A percentile compares a stretch with the other conserved stretches of the same genome.
Conservation (phyloP, 768 basidiomycete genomes). For the Calocybe indica region DNA sequence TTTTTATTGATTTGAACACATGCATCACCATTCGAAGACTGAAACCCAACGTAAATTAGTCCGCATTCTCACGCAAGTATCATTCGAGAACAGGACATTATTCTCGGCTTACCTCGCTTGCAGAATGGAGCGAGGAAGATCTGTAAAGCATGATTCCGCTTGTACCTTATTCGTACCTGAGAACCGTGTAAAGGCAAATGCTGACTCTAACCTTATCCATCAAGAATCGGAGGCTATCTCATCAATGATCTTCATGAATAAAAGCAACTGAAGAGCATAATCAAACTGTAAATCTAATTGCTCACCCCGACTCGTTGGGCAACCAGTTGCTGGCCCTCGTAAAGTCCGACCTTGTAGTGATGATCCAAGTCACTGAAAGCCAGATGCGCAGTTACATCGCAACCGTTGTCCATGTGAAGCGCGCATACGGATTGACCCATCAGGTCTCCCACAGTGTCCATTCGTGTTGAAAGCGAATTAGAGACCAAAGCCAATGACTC, state of each 20-base stretch:
- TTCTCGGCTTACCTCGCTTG: conserved; percentile 28
- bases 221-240: conserved; percentile 27
- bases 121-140: conserved; percentile 29
- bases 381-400: no score
- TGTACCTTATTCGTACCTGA: conserved; percentile 12
- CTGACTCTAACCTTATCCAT: conserved; percentile 28
- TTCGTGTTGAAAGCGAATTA: no score
- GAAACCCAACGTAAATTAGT: conserved; percentile 35
- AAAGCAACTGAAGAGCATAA: conserved; percentile 18
- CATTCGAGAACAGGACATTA: conserved; percentile 19
- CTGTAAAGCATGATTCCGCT: conserved; percentile 24
- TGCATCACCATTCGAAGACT: conserved; percentile 31
- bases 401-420: no score
- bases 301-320: conserved; percentile 1
- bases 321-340: no score
- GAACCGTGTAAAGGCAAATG: conserved; percentile 23
- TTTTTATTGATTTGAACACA: conserved; percentile 48
- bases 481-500: no score
- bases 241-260: conserved; percentile 29
- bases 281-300: conserved; percentile 27
- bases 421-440: no score
- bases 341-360: no score
- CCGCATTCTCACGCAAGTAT: conserved; percentile 31
- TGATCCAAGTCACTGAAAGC: no score
- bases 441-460: no score